Percentiles rank a stretch among this genome's conserved stretches.
Conservation (phyloP, 2,329 filamentous ascomycete genomes). For the Claviceps cyperi region DNA sequence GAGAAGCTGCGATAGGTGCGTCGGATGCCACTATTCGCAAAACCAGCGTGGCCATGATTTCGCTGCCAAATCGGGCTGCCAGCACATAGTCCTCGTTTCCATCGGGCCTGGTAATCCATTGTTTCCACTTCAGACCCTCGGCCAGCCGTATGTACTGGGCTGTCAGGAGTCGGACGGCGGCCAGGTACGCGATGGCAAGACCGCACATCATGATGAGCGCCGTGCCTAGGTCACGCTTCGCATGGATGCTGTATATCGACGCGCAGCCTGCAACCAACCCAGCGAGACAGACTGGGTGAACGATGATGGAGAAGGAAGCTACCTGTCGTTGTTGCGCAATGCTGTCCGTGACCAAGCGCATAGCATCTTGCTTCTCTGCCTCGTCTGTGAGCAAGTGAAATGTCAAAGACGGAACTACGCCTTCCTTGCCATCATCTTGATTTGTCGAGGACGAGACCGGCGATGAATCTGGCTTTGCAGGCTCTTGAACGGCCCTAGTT, state of each 20-base stretch:
- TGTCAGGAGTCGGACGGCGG: conserved; percentile 45
- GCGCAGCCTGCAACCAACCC: conserved; percentile 26
- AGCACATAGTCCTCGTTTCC: conserved; percentile 40
- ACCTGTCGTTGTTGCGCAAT: conserved; percentile 68
- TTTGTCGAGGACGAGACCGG: not conserved
- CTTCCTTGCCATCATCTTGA: conserved; percentile 4
- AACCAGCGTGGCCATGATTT: conserved; percentile 57
- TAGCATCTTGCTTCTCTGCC: conserved; percentile 48
- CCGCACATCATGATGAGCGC: conserved; percentile 41
- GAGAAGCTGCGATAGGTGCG: not conserved
- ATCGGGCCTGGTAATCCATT: conserved; percentile 28
- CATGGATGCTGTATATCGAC: conserved; percentile 23
- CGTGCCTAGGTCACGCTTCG: conserved; percentile 36
- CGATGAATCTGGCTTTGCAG: conserved; percentile 3
- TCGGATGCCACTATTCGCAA: conserved; percentile 37
- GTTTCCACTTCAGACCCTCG: conserved; percentile 47
- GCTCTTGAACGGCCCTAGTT: conserved; percentile 8
- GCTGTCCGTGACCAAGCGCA: conserved; percentile 64
- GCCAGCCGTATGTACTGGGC: conserved; percentile 48
- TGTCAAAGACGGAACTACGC: conserved; percentile 42
- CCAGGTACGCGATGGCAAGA: conserved; percentile 46
- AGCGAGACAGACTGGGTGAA: conserved; percentile 40
- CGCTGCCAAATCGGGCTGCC: conserved; percentile 48
- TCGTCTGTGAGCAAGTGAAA: conserved; percentile 38
- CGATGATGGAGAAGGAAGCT: conserved; percentile 48